Evolutionary conservation across 352 stramenopile genomes (phyloP), one percentile per base, ranked within the genome.

Genomic region (Phytophthora nicotianae): DNA sequence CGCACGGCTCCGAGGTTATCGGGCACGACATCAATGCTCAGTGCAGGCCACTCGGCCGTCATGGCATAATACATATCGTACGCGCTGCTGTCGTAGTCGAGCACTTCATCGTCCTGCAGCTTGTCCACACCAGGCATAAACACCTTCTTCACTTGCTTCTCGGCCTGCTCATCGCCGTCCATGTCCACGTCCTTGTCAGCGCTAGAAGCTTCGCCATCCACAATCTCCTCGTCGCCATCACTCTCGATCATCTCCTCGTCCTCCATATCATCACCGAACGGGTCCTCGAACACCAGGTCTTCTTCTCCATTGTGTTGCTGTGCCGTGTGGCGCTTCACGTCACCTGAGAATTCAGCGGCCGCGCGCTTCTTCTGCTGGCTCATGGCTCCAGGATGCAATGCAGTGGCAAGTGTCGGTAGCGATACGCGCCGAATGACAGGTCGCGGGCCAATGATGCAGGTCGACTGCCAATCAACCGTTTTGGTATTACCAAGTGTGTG

Each of bases 41-140:
- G 84, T 57, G 93, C 97, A 10, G 97, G 97, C 97, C 97, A 99
- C 76, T 99, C 97, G 40, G 96, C 91, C 5, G 88, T 97, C 65
- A 99, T 92, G 32, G 95, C 93, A 72, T 99, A 98, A 81, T 99
- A 98, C 96, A 99, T 99, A 74, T 98, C 97, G 83, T 99, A 99
- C 6, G 98, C 98, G 29, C 85, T 97, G 70, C 91, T 97, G 75
- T 99, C 97, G 83, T 99, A 99, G 79, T 99, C 97, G 35, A 99
- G 86, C 70, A 98, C 83, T 70, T 98, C 90, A 55, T 97, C 95
- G 46, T 98, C 90, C 45, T 81, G 72, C 24, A 99, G 70, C 56
- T 87, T 84, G 73, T 98, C 87, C 45, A 95, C 82, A 24, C 89
- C 90, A 10, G 97, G 95, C 84, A 98, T 92, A 83, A 97, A 99